Conservation (phyloP, 1,139 yeast species). For the Sugiyamaella sp. region DNA sequence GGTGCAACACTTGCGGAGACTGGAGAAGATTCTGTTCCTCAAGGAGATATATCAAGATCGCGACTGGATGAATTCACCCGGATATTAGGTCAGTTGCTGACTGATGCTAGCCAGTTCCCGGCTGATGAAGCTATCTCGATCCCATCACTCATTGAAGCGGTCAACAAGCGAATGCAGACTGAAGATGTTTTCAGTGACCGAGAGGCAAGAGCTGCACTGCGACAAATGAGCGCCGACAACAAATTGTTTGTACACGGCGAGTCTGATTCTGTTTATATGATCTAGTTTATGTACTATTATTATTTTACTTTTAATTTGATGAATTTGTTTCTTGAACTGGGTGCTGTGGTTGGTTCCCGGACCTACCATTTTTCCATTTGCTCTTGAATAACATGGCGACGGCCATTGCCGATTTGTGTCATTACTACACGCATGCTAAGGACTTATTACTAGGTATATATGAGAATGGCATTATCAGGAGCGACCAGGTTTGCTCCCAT, state of each 20-base stretch:
- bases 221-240: conserved; percentile 42
- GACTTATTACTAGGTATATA: no score
- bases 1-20: conserved; percentile 25
- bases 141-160: conserved; percentile 37
- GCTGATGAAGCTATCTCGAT: conserved; percentile 36
- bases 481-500: no score
- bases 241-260: conserved; percentile 41
- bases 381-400: background rate
- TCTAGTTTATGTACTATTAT: conserved; percentile 24
- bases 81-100: conserved; percentile 41
- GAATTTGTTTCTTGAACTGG: background rate
- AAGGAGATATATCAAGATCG: conserved; percentile 39
- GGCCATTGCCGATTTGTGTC: no score
- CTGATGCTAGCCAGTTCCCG: conserved; percentile 36
- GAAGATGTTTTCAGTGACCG: conserved; percentile 43
- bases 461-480: no score
- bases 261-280: conserved; percentile 29
- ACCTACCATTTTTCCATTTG: background rate
- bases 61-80: conserved; percentile 39
- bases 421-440: no score
- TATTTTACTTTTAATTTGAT: no score
- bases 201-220: conserved; percentile 45
- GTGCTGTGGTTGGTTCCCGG: background rate
- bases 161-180: conserved; percentile 41
- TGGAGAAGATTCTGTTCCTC: conserved; percentile 26